Evolutionary conservation across 441 rosid species (phyloP).

Genomic region (Croton setiger): DNA sequence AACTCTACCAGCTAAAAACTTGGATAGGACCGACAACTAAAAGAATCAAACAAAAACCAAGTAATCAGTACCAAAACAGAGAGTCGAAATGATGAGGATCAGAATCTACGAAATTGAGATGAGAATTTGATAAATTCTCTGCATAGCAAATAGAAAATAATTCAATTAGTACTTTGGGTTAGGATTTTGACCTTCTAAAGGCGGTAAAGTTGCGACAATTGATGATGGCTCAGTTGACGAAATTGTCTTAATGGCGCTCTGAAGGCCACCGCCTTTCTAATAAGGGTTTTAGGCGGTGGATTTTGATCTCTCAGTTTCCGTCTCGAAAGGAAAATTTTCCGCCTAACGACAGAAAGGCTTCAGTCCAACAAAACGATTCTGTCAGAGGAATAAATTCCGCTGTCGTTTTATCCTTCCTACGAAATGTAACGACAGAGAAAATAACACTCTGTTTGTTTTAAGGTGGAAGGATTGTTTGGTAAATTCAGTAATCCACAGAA

Average conservation of each 20-base stretch:
- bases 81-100: background rate
- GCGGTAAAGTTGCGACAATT: too few species aligned
- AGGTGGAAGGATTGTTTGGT: background rate
- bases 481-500: background rate
- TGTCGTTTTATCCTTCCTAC: too few species aligned
- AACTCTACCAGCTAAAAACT: background rate
- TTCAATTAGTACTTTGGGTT: background rate
- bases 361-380: too few species aligned
- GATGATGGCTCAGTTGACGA: too few species aligned
- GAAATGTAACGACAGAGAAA: too few species aligned
- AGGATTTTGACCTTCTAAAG: slow-evolving; percentile 3
- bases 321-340: too few species aligned
- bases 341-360: too few species aligned
- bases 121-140: background rate
- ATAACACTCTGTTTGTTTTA: too few species aligned
- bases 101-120: background rate
- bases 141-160: background rate
- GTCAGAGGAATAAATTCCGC: too few species aligned
- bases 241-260: background rate
- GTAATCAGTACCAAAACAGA: background rate
- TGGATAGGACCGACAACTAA: background rate
- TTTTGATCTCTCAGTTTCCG: too few species aligned
- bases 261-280: too few species aligned
- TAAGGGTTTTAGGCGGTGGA: too few species aligned
- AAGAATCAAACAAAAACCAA: background rate